Evolutionary conservation across 2,329 filamentous ascomycete species (phyloP), one percentile per base, ranked within the genome.

Genomic region (Mycosphaerelloides madeirae): DNA sequence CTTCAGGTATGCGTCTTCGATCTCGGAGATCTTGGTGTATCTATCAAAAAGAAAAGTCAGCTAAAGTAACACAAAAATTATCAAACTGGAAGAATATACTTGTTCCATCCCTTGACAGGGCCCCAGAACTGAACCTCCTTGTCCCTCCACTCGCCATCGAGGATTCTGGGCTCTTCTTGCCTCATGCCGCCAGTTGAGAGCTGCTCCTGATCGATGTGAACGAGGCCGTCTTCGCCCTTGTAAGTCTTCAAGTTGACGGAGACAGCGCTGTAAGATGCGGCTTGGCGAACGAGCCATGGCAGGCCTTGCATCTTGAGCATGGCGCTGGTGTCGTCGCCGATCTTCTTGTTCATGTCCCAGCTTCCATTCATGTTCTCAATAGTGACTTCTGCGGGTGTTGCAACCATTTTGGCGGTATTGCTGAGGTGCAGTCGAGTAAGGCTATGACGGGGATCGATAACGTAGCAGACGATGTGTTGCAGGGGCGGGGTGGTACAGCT

Each of bases 41-140:
- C 68, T 62, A 19, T 8, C 29, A 13, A n/a, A 22, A 3, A 31
- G 15, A 34, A 6, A 28, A n/a, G 13, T 40, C 9, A 34, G 33
- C 20, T 13, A 4, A 13, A 5, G 13, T 20, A 7, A 13, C 15
- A 18, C 34, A 18, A 7, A 34, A 47, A 19, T 41, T 14, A 20
- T 18, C 14, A 18, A 3, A 31, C 13, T 25, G 13, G 7, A 13
- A 25, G n/a, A 34, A 20, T 51, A 25, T 44, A 61, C 56, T 53
- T 53, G 33, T 75, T 79, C 48, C 73, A 74, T 45, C 84, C 86
- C 40, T 72, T 71, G 50, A 93, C 76, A 43, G 68, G 70, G 46
- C 89, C 89, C 64, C 94, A 95, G 54, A 95, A 78, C 74, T 81
- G 83, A 72, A 95, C 88, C 18, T 70, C 71, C 71, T 90, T 86